Base-by-base conservation (phyloP, 352 stramenopile species). In the Globisporangium parvum region DNA sequence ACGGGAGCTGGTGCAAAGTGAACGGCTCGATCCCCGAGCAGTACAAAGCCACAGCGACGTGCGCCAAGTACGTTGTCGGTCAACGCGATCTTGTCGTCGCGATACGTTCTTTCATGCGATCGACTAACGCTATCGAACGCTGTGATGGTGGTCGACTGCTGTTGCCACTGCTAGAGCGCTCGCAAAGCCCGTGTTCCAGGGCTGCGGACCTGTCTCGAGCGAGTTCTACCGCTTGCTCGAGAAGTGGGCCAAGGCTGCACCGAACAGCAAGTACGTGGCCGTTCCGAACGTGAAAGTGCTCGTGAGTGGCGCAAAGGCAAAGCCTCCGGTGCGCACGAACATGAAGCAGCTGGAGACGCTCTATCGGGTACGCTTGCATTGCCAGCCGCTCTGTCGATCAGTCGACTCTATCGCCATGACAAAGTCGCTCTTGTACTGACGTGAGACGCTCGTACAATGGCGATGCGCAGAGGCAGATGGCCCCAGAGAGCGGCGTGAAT, bases 41-140 rank as follows among this genome's bases (percentile, higher is more conserved):
- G 57, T 94, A 87, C 69, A 94, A 94, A 50, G 66, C 82, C 2
- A 94, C 85, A 1, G 77, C 87, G 26, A 81, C 75, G 4, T 94
- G 85, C 51, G 69, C 84, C 4, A 94, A 91, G 83, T 93, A 71
- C 62, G 78, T 77, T 1, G 9, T 9, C 11, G 31, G 6, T 6
- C 11, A 12, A 6, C 11, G 11, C 11, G 31, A 37, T 12, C 9
- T 1, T 37, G 31, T 12, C 31, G 1, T 18, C 14, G 2, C 39
- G 14, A n/a, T 17, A 17, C 39, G 39, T n/a, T n/a, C 39, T 17
- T 12, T 1, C 20, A 14, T 21, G 39, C 11, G 37, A 42, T 14
- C 5, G 37, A 42, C 12, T n/a, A 18, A 42, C 12, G 17, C 12
- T n/a, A 42, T 14, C 4, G 37, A 42, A 31, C 26, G 26, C 6